phyloP scores from a whole-genome alignment of 805 yeast genomes.

The Pichia deserticola region DNA sequence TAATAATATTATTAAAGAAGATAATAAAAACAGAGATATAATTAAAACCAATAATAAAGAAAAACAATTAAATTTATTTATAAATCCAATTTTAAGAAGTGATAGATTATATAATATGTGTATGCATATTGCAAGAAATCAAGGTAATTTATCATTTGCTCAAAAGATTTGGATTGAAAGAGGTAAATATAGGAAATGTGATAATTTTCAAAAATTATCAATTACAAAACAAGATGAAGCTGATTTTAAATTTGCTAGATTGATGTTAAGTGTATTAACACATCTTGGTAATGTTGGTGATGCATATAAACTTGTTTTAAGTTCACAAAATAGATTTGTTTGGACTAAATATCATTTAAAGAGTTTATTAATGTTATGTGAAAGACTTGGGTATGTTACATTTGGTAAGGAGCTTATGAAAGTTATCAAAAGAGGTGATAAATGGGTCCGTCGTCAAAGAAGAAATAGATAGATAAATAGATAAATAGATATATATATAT shows the following conservation, averaged over 20 bases:
- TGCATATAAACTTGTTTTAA: constrained; percentile 58
- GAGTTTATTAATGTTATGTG: constrained; percentile 33
- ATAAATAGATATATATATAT: neutral
- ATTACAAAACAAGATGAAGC: constrained; percentile 32
- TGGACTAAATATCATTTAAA: constrained; percentile 54
- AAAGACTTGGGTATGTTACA: constrained; percentile 36
- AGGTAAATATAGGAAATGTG: constrained; percentile 59
- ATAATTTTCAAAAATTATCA: constrained; percentile 36
- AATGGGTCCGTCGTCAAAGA: constrained; percentile 10
- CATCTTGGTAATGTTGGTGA: constrained; percentile 52
- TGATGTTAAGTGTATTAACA: constrained; percentile 57
- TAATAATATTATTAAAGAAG: constrained; percentile 9
- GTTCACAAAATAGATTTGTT: constrained; percentile 59
- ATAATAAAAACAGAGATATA: neutral
- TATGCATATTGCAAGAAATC: constrained; percentile 56
- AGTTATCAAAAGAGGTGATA: constrained; percentile 17
- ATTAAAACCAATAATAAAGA: neutral
- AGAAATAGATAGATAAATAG: neutral
- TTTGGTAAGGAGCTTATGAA: constrained; percentile 24
- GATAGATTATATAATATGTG: constrained; percentile 53
- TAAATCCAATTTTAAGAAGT: constrained; percentile 29
- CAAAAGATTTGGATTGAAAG: constrained; percentile 70
- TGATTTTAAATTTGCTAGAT: constrained; percentile 65
- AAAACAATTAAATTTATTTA: neutral
- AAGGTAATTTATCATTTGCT: constrained; percentile 50